Conservation (phyloP, 2,329 filamentous ascomycete species). For the Paraphoma sp. region DNA sequence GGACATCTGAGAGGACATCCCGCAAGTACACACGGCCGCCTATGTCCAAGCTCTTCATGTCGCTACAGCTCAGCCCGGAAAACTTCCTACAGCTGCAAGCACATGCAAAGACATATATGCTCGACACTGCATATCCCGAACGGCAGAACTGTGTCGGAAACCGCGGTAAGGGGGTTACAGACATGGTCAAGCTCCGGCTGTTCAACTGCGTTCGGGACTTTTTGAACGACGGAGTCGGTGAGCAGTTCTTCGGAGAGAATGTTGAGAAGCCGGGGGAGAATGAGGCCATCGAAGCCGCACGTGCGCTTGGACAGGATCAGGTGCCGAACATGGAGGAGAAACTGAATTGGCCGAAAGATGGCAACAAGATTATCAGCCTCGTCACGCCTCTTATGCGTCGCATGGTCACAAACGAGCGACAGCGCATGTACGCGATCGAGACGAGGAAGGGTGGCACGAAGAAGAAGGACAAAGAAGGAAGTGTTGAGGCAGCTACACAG, state of each 20-base stretch:
- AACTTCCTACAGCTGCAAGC: slow-evolving; percentile 63
- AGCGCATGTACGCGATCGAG: slow-evolving; percentile 64
- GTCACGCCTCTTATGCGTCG: slow-evolving; percentile 63
- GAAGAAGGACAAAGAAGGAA: slow-evolving; percentile 34
- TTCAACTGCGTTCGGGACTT: slow-evolving; percentile 65
- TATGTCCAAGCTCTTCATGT: slow-evolving; percentile 64
- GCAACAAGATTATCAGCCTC: slow-evolving; percentile 62
- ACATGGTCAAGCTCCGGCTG: slow-evolving; percentile 63
- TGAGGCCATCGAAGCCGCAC: slow-evolving; percentile 42
- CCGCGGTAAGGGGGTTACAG: slow-evolving; percentile 61
- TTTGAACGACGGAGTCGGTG: slow-evolving; percentile 58
- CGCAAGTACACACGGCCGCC: slow-evolving; percentile 65
- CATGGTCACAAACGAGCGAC: slow-evolving; percentile 67
- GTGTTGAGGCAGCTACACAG: slow-evolving; percentile 19
- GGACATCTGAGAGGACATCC: slow-evolving; percentile 47
- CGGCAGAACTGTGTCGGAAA: slow-evolving; percentile 64
- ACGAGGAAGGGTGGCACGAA: slow-evolving; percentile 58
- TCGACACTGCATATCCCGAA: slow-evolving; percentile 61
- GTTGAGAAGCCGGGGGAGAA: slow-evolving; percentile 39
- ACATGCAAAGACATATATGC: slow-evolving; percentile 64
- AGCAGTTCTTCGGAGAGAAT: slow-evolving; percentile 57
- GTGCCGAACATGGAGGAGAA: slow-evolving; percentile 39
- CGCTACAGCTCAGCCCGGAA: slow-evolving; percentile 62
- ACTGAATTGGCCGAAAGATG: slow-evolving; percentile 62
- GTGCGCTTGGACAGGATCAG: slow-evolving; percentile 51